These are phyloP conservation scores for Kwoniella sp. DNA, from an alignment of 768 basidiomycete species.

Conservation along the genomic window DNA sequence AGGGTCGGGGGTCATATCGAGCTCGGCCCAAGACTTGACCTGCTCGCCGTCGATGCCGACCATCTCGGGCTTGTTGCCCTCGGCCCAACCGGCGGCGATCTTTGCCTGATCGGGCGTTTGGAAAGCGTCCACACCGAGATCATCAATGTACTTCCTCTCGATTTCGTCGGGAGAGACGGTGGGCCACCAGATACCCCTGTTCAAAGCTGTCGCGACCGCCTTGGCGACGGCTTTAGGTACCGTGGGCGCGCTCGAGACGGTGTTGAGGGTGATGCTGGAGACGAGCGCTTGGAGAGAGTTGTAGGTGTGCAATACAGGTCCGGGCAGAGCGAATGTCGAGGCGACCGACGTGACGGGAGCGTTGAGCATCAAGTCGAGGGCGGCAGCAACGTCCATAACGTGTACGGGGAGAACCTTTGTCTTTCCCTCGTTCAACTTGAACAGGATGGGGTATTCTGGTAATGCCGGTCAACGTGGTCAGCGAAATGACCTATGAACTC, in stretches of 20 bases:
- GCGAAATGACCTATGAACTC: slow-evolving; percentile 2
- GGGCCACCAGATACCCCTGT: slow-evolving; percentile 84
- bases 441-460: slow-evolving; percentile 86
- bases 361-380: slow-evolving; percentile 73
- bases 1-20: slow-evolving; percentile 78
- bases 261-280: slow-evolving; percentile 74
- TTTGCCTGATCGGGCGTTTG: slow-evolving; percentile 18
- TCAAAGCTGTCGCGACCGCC: slow-evolving; percentile 65
- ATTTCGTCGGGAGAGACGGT: slow-evolving; percentile 88
- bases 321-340: slow-evolving; percentile 75
- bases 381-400: slow-evolving; percentile 92
- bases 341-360: slow-evolving; percentile 62
- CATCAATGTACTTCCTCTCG: slow-evolving; percentile 80
- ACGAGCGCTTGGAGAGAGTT: slow-evolving; percentile 66
- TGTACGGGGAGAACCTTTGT: slow-evolving; percentile 90
- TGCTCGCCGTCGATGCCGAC: slow-evolving; percentile 58
- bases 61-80: slow-evolving; percentile 19
- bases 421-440: slow-evolving; percentile 85
- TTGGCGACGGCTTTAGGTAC: slow-evolving; percentile 75
- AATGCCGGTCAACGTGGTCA: too few species aligned
- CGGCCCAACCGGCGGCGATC: slow-evolving; percentile 42
- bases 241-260: slow-evolving; percentile 70
- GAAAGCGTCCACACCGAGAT: slow-evolving; percentile 60
- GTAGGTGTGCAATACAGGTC: slow-evolving; percentile 81
- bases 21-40: slow-evolving; percentile 75